Evolutionary conservation across 1,284 basidiomycete species (phyloP).

Genomic region (Butyriboletus appendiculatus): DNA sequence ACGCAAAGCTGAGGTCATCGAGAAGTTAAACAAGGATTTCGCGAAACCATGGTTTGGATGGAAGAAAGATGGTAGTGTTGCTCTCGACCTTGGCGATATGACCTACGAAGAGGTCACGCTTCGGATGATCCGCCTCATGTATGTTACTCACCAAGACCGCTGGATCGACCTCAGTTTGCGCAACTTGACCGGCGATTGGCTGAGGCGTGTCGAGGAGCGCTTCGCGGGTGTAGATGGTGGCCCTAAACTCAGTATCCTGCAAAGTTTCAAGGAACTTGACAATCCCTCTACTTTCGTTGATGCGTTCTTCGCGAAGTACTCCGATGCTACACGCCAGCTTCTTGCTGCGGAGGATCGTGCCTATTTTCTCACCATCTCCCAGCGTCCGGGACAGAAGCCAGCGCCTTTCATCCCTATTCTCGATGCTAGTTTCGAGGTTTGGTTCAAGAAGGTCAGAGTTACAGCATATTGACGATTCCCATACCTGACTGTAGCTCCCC

Average conservation of each 20-base stretch:
- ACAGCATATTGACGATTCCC: slow-evolving; percentile 1
- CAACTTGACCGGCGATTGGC: slow-evolving; percentile 96
- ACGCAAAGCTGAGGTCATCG: slow-evolving; percentile 88
- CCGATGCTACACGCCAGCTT: slow-evolving; percentile 81
- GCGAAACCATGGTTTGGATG: slow-evolving; percentile 96
- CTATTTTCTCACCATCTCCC: slow-evolving; percentile 93
- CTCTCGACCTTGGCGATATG: slow-evolving; percentile 92
- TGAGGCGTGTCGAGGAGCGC: slow-evolving; percentile 94
- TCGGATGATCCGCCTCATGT: slow-evolving; percentile 93
- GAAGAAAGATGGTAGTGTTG: slow-evolving; percentile 89
- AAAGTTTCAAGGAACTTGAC: slow-evolving; percentile 86
- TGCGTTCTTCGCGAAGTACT: slow-evolving; percentile 85
- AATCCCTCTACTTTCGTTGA: slow-evolving; percentile 80
- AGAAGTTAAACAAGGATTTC: slow-evolving; percentile 93
- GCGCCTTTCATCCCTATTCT: slow-evolving; percentile 99
- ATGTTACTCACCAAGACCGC: slow-evolving; percentile 85
- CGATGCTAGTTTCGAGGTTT: slow-evolving; percentile 91
- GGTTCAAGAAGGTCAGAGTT: slow-evolving; percentile 91
- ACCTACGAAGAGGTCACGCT: slow-evolving; percentile 96
- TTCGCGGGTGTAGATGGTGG: slow-evolving; percentile 91
- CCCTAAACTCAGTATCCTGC: slow-evolving; percentile 84
- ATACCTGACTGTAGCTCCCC: slow-evolving; percentile 17
- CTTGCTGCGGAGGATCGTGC: slow-evolving; percentile 95
- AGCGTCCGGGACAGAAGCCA: slow-evolving; percentile 96
- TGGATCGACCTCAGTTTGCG: slow-evolving; percentile 96